Evolutionary conservation across 495 filamentous ascomycete species (phyloP).

Genomic region (Hyphodiscus hymeniophilus): DNA sequence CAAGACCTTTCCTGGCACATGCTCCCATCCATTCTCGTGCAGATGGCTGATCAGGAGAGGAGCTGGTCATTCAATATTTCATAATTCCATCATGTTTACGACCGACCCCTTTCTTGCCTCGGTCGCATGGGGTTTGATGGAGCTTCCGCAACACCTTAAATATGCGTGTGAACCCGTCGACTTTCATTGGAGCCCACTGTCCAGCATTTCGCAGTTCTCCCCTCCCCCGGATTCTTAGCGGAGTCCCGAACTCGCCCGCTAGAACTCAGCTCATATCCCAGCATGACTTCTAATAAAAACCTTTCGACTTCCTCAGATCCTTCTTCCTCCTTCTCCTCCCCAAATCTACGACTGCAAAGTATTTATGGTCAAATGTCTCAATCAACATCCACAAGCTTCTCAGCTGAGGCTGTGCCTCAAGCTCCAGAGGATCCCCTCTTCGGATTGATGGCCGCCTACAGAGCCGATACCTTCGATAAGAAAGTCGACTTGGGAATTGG

Average conservation of each 20-base stretch:
- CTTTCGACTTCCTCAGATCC: slow-evolving; percentile 9
- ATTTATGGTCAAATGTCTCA: slow-evolving; percentile 45
- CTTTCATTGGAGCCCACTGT: not conserved
- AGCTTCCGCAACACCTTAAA: too few relatives aligned
- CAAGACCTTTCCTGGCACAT: not conserved
- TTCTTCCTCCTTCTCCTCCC: not conserved
- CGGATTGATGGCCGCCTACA: slow-evolving; percentile 82
- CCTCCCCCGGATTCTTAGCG: not conserved
- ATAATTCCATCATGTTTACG: not conserved
- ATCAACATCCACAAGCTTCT: slow-evolving; percentile 57
- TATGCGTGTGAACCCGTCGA: not conserved
- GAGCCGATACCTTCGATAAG: slow-evolving; percentile 69
- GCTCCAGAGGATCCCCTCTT: slow-evolving; percentile 96
- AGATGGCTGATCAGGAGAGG: too few relatives aligned
- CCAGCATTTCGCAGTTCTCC: not conserved
- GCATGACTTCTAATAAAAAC: not conserved
- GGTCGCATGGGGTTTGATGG: not conserved
- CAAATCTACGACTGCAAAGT: slow-evolving; percentile 17
- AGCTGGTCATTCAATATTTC: not conserved
- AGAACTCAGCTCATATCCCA: too few relatives aligned
- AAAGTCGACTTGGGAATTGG: slow-evolving; percentile 97
- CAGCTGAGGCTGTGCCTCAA: slow-evolving; percentile 69
- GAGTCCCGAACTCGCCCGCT: not conserved
- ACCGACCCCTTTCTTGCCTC: not conserved
- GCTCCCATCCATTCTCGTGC: not conserved